phyloP scores from a whole-genome alignment of 2,329 filamentous ascomycete species.

The Fusarium protoensiforme region DNA sequence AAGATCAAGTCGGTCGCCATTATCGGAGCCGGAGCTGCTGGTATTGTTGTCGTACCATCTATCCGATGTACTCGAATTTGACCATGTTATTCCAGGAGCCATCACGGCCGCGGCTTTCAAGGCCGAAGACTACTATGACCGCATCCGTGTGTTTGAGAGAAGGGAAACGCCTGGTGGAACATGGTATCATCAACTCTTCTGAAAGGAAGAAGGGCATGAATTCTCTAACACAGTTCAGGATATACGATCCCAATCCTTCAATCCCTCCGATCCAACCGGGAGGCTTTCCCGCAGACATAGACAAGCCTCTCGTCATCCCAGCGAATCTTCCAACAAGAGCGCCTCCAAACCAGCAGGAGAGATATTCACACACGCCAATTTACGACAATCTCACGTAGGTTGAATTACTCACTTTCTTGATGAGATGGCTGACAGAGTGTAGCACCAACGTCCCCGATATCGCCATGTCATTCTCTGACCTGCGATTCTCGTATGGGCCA shows the following conservation, averaged over 20 bases:
- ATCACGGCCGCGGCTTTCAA: constrained; percentile 59
- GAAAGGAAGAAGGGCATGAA: rapidly evolving
- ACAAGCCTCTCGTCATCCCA: constrained; percentile 59
- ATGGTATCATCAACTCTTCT: constrained; percentile 47
- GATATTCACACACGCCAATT: constrained; percentile 61
- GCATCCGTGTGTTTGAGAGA: constrained; percentile 55
- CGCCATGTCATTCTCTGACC: constrained; percentile 67
- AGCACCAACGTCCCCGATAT: constrained; percentile 67
- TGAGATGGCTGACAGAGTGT: rapidly evolving
- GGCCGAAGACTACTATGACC: constrained; percentile 56
- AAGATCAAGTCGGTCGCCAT: constrained; percentile 35
- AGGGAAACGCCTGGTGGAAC: constrained; percentile 57
- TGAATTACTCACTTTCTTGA: neutral
- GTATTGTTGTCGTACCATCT: neutral
- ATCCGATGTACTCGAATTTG: rapidly evolving
- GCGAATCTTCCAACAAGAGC: constrained; percentile 52
- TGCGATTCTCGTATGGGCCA: constrained; percentile 64
- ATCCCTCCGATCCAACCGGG: constrained; percentile 54
- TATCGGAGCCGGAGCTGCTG: constrained; percentile 37
- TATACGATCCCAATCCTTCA: constrained; percentile 58
- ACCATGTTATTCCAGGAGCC: constrained; percentile 50
- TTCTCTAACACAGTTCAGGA: constrained; percentile 51
- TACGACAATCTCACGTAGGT: constrained; percentile 63
- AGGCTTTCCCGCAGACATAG: constrained; percentile 55
- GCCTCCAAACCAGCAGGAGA: constrained; percentile 55